Percentiles rank a stretch among this genome's conserved stretches.
Conservation (phyloP, 805 yeast genomes). For the Vanderwaltozyma tropicalis region DNA sequence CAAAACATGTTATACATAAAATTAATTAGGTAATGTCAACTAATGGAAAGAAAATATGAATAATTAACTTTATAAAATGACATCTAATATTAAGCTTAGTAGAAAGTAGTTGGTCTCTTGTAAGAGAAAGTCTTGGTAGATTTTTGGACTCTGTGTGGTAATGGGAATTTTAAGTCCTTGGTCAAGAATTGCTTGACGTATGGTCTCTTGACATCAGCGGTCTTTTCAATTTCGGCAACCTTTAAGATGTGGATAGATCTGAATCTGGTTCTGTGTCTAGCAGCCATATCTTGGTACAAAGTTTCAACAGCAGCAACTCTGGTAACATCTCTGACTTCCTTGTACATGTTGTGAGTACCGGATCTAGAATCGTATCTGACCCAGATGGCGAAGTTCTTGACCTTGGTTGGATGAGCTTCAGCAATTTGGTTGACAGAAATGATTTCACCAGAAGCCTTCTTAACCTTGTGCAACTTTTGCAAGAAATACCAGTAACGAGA, state of each 20-base stretch:
- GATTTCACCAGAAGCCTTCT: slow-evolving; percentile 99
- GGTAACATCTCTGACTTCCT: slow-evolving; percentile 99
- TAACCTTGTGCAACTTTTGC: slow-evolving; percentile 98
- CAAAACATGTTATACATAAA: slow-evolving; percentile 23
- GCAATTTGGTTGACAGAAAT: slow-evolving; percentile 83
- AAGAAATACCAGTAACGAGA: slow-evolving; percentile 99
- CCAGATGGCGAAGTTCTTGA: slow-evolving; percentile 99
- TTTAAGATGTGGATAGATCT: slow-evolving; percentile 98
- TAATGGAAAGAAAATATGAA: slow-evolving; percentile 4
- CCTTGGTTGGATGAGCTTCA: slow-evolving; percentile 97
- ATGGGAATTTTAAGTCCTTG: slow-evolving; percentile 97
- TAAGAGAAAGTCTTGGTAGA: slow-evolving; percentile 78
- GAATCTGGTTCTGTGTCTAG: slow-evolving; percentile 99
- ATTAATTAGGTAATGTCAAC: slow-evolving; percentile 3
- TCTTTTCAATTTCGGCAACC: slow-evolving; percentile 97
- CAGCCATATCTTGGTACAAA: slow-evolving; percentile 99
- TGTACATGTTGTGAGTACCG: slow-evolving; percentile 99
- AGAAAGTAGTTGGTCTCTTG: slow-evolving; percentile 95
- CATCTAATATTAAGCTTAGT: slow-evolving; percentile 39
- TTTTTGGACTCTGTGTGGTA: slow-evolving; percentile 98
- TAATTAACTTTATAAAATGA: no score
- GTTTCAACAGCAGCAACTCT: slow-evolving; percentile 98
- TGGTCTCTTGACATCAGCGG: slow-evolving; percentile 98
- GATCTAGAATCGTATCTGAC: slow-evolving; percentile 99
- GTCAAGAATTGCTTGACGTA: slow-evolving; percentile 95